Evolutionary conservation across 371 early-diverging fungal species (phyloP), one percentile per base, ranked within the genome.

Genomic region (Dinochytrium kinnereticum): DNA sequence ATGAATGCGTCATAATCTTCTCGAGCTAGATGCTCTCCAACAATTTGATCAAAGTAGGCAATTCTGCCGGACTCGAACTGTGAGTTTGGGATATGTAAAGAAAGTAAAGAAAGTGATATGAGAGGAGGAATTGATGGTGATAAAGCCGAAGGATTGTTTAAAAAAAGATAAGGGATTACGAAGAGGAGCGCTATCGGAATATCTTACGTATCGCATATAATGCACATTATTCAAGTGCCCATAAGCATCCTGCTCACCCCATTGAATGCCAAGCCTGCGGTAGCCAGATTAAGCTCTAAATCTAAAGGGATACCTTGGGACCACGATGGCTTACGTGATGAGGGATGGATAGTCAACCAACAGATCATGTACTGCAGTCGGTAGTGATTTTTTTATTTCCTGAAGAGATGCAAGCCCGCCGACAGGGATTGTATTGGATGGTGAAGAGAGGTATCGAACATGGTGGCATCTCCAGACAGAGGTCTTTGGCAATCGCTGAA

Each of bases 21-120:
- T 33, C 33, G 24, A 31, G 70, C 40, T 15, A 81, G 71, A 33
- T 65, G 40, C 34, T 70, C 72, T 59, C 57, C 36, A 7, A 77
- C 26, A 69, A 81, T 67, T 64, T 81, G 81, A 28, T 81, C 79
- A 73, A 81, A 81, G 68, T 81, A 74, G 24, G 77, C 78, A 24
- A 81, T 59, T 2, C 80, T 57, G 24, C 68, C 76, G 1, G 57
- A 59, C 69, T 74, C 66, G 61, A 70, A 75, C 36, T 44, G 44
- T 44, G 44, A 44, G 44, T 19, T 13, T 13, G 44, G 44, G 44
- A 53, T 13, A 30, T n/a, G 31, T 24, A 2, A 44, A 0, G 33
- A 15, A 0, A 72, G 39, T 7, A 30, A 19, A 57, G n/a, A n/a
- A n/a, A n/a, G n/a, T n/a, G n/a, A n/a, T n/a, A n/a, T n/a, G n/a